These are phyloP conservation scores for Claviceps sp. DNA, from an alignment of 2,329 filamentous ascomycete species.

Conservation along the genomic window DNA sequence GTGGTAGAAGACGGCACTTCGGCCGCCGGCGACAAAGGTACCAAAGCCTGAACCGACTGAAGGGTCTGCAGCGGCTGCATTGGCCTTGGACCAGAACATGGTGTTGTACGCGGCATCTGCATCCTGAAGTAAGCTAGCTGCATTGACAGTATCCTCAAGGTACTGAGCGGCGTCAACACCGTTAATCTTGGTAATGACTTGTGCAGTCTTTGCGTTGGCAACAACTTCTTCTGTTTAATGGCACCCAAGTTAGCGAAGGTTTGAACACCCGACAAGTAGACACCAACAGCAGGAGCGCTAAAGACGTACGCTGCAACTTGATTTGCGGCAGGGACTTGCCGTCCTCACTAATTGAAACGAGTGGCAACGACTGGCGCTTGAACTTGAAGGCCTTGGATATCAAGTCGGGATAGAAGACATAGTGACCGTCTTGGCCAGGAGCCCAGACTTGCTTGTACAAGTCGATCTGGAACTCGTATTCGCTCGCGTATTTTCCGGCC, in stretches of 20 bases:
- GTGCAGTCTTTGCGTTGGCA: conserved; percentile 11
- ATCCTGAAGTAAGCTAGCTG: conserved; percentile 13
- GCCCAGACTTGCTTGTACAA: conserved; percentile 37
- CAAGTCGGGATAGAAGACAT: conserved; percentile 18
- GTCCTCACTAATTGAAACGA: conserved; percentile 28
- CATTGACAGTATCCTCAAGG: conserved; percentile 10
- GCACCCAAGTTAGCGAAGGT: background rate
- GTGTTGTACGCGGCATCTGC: conserved; percentile 23
- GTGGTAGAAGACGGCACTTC: conserved; percentile 13
- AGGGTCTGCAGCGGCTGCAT: conserved; percentile 3
- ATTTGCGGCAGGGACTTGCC: conserved; percentile 10
- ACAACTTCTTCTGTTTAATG: conserved; percentile 8
- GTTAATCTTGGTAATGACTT: conserved; percentile 15
- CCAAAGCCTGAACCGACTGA: conserved; percentile 9
- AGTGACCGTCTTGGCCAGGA: conserved; percentile 50
- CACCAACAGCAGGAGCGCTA: no score
- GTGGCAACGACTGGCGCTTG: conserved; percentile 11
- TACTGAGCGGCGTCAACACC: conserved; percentile 12
- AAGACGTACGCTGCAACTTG: conserved; percentile 10
- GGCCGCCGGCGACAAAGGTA: conserved; percentile 19
- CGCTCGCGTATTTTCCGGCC: conserved; percentile 30
- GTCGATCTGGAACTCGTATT: conserved; percentile 41
- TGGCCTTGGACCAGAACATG: conserved; percentile 20
- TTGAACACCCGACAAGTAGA: no score
- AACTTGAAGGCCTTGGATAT: conserved; percentile 7